phyloP scores from a whole-genome alignment of 176 grass and related monocot species.

The Oryza coarctata region DNA sequence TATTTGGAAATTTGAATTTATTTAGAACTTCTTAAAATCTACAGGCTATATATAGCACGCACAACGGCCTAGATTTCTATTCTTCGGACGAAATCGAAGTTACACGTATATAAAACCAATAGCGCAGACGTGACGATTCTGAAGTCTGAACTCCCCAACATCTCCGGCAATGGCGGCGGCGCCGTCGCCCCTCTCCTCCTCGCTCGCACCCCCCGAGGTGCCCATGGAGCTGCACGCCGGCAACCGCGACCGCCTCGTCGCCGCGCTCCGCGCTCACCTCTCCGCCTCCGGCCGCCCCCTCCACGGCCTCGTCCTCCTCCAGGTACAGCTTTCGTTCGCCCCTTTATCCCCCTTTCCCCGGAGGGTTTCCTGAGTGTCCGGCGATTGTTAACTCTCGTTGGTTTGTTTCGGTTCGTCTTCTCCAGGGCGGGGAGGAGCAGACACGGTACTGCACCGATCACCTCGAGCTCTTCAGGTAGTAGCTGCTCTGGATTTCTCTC shows the following conservation, averaged over 20 bases:
- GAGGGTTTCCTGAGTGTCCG: background rate
- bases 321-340: conserved; percentile 36
- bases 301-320: conserved; percentile 64
- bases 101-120: background rate
- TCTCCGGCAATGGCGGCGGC: conserved; percentile 45
- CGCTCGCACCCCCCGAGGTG: conserved; percentile 54
- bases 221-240: conserved; percentile 80
- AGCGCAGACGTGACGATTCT: background rate
- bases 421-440: conserved; percentile 68
- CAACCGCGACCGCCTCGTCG: conserved; percentile 69
- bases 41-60: no score
- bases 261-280: conserved; percentile 56
- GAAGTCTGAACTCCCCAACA: background rate
- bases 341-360: no score
- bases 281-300: conserved; percentile 45
- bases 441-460: conserved; percentile 82
- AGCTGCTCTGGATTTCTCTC: background rate
- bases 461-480: conserved; percentile 77
- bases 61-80: background rate
- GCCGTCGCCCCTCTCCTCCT: conserved; percentile 15
- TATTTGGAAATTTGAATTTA: no score
- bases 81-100: background rate
- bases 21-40: no score
- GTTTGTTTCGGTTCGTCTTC: background rate
- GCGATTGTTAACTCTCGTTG: background rate